Percentiles rank a stretch among this genome's conserved stretches.
Conservation (phyloP, 148 eudicot species). For the Cornus suecica region DNA sequence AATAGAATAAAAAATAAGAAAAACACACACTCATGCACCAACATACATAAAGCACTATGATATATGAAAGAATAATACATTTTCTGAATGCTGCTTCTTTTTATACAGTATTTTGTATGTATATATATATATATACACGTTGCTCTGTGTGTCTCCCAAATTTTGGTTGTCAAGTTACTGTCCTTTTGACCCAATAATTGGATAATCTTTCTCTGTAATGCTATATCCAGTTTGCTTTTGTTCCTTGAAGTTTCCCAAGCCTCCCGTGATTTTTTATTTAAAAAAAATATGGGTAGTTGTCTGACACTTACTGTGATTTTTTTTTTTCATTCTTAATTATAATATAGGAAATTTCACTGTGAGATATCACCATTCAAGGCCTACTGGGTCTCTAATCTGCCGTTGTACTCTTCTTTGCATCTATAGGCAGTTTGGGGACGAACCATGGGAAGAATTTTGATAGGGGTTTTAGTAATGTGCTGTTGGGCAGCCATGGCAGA, state of each 20-base stretch:
- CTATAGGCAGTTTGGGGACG: background rate
- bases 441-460: conserved; percentile 21
- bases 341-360: background rate
- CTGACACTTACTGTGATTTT: too few species aligned
- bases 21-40: too few species aligned
- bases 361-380: background rate
- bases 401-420: background rate
- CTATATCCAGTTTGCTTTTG: background rate
- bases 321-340: too few species aligned
- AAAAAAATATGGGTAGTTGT: too few species aligned
- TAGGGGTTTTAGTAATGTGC: conserved; percentile 18
- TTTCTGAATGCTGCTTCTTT: background rate
- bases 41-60: too few species aligned
- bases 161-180: background rate
- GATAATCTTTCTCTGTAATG: background rate
- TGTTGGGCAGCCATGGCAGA: conserved; percentile 30
- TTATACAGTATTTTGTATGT: background rate
- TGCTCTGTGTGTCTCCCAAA: background rate
- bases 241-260: too few species aligned
- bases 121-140: background rate
- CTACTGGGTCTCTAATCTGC: background rate
- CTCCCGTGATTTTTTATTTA: too few species aligned
- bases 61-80: background rate
- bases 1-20: too few species aligned
- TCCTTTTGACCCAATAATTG: background rate